Evolutionary conservation across 2,329 filamentous ascomycete species (phyloP), one percentile per base, ranked within the genome.

Genomic region (Pseudonectria buxi): DNA sequence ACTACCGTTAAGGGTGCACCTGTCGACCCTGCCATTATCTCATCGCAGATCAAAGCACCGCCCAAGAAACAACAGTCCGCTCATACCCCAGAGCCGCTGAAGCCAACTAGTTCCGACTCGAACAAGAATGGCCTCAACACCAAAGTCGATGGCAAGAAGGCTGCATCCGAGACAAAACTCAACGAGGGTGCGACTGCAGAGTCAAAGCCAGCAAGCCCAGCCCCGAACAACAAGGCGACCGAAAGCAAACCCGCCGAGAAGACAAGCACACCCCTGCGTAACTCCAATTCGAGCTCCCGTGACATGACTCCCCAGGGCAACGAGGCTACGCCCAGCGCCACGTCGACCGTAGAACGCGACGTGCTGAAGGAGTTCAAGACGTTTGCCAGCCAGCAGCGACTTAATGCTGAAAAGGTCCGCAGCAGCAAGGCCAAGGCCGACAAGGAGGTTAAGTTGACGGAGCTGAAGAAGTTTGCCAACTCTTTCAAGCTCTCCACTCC

Each of bases 401-500:
- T 63, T 37, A 71, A 69, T 39, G 70, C 70, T 6, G 74, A 80
- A 50, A 74, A 78, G 51, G 67, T 60, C 26, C 68, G 78, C 30
- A 66, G 59, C 43, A 73, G 62, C 48, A 81, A 80, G 57, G 71
- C 71, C 9, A 78, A 73, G 55, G 73, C 72, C 40, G 92, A 96
- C 58, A 94, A 94, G 58, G 87, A 89, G 47, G 80, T 92, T 46
- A 95, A 94, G 62, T 63, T 98, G 43, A 94, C 86, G 40, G 92
- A 98, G 63, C 66, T 98, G 39, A 94, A 92, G 70, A 95, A 90
- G 55, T 98, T 98, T 61, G 87, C 92, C 1, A 77, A 81, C 49
- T 92, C 77, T 56, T 98, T 98, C 71, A 96, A 96, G 65, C 75
- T 98, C 13, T 83, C 85, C 32, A 95, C 90, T 3, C 88, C 89